Percentiles rank a stretch among this genome's conserved stretches.
Evolutionary conservation across 306 rosid species (phyloP).

Genomic region (Senna tora): DNA sequence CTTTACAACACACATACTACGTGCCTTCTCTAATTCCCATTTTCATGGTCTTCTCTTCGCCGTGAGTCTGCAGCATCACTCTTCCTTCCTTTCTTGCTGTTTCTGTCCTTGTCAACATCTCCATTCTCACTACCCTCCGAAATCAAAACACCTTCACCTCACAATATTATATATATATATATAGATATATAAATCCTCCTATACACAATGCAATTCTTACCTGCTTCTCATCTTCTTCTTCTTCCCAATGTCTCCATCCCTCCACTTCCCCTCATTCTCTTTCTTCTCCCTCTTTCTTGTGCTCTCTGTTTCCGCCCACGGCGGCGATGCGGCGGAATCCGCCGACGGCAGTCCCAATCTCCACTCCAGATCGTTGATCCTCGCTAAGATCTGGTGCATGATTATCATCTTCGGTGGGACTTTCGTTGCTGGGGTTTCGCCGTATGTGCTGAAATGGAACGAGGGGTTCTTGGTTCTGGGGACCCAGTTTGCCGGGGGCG

Average conservation of each 20-base stretch:
- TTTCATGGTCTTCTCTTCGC: background rate
- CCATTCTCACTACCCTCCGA: background rate
- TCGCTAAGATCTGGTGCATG: constrained; percentile 64
- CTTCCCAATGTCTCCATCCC: constrained; percentile 32
- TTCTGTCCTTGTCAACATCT: background rate
- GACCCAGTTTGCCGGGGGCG: constrained; percentile 82
- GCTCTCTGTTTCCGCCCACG: constrained; percentile 54
- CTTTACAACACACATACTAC: no score
- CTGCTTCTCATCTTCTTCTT: background rate
- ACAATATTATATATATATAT: constrained; percentile 2
- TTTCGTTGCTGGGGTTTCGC: constrained; percentile 64
- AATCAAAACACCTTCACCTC: background rate
- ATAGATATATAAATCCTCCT: no score
- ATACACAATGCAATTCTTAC: no score
- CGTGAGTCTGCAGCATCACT: background rate
- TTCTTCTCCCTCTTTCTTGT: constrained; percentile 40
- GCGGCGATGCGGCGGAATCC: constrained; percentile 31
- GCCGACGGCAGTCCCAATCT: constrained; percentile 14
- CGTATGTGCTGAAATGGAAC: constrained; percentile 70
- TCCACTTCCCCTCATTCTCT: constrained; percentile 2
- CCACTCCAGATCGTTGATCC: constrained; percentile 51
- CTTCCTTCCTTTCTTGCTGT: background rate
- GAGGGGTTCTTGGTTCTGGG: constrained; percentile 71
- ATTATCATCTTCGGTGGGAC: constrained; percentile 57
- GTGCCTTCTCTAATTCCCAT: background rate